Evolutionary conservation across 345 rosid genomes (phyloP), one percentile per base, ranked within the genome.

Genomic region (Eucalyptus victrix): DNA sequence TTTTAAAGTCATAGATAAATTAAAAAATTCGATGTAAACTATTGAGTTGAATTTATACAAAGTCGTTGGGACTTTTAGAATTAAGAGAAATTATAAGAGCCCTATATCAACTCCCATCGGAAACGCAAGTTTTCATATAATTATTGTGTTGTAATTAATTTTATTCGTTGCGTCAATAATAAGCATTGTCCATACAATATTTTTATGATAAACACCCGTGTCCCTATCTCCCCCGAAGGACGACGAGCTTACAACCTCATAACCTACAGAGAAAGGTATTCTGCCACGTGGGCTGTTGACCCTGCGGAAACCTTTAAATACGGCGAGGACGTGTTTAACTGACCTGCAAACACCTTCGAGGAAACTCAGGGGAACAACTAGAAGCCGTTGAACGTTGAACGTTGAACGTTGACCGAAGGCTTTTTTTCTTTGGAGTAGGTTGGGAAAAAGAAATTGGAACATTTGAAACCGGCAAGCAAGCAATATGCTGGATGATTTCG

Each of bases 401-500:
- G 65, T 58, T 60, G n/a, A 60, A 60, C 30, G 62, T 24, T 24
- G 62, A 56, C 62, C 13, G 14, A 23, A 9, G 62, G 69, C 2
- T 15, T 30, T 62, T 13, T 30, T 6, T 28, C 6, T 12, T 30
- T 3, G 32, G 69, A 60, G 69, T 60, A 60, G 69, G 69, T 60
- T 60, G 32, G 69, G n/a, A 60, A 28, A 60, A 60, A 60, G 69
- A 60, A 28, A 60, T 60, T 28, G 69, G 69, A 60, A 60, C 32
- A 60, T 60, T 30, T 60, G 69, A 60, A 60, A 14, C 69, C 4
- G 6, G 69, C 32, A 60, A 12, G 67, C 67, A 28, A 60, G n/a
- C 32, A 60, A 28, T 32, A 42, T 62, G n/a, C n/a, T 34, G 90
- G 88, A 24, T 56, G 90, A 90, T 88, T 86, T 88, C 86, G 88